Conservation (phyloP, 2,329 filamentous ascomycete genomes). For the Trichoderma cornu-damae region DNA sequence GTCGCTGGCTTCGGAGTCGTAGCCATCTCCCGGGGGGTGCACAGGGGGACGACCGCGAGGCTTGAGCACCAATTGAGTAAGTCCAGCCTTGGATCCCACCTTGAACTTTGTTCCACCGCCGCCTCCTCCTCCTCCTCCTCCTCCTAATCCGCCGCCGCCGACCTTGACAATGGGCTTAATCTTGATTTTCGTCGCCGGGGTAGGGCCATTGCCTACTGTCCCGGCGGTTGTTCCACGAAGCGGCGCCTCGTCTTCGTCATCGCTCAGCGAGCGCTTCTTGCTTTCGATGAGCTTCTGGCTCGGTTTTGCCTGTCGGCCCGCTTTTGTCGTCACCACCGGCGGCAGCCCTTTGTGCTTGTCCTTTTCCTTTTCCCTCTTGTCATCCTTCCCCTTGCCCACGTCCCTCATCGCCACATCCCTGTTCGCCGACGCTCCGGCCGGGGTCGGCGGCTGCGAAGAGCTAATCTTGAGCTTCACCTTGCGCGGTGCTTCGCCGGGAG, state of each 20-base stretch:
- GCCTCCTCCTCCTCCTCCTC: not conserved
- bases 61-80: constrained; percentile 47
- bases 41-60: constrained; percentile 63
- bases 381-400: constrained; percentile 13
- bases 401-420: not conserved
- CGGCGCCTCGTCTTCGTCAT: constrained; percentile 43
- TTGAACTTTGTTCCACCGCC: constrained; percentile 5
- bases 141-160: too few relatives aligned
- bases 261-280: constrained; percentile 57
- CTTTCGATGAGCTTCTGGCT: constrained; percentile 52
- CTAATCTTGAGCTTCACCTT: constrained; percentile 42
- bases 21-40: constrained; percentile 76
- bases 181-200: constrained; percentile 50
- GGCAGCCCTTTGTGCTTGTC: constrained; percentile 14
- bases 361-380: not conserved
- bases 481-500: constrained; percentile 32
- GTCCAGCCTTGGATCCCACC: constrained; percentile 33
- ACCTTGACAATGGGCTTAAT: constrained; percentile 32
- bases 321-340: constrained; percentile 48
- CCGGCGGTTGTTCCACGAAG: constrained; percentile 42
- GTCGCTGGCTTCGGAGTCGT: constrained; percentile 94
- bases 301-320: constrained; percentile 55
- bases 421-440: constrained; percentile 24
- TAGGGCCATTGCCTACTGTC: constrained; percentile 32
- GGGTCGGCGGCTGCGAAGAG: constrained; percentile 37